Base-by-base conservation (phyloP, 2,329 filamentous ascomycete genomes). In the Aphanocladium album region DNA sequence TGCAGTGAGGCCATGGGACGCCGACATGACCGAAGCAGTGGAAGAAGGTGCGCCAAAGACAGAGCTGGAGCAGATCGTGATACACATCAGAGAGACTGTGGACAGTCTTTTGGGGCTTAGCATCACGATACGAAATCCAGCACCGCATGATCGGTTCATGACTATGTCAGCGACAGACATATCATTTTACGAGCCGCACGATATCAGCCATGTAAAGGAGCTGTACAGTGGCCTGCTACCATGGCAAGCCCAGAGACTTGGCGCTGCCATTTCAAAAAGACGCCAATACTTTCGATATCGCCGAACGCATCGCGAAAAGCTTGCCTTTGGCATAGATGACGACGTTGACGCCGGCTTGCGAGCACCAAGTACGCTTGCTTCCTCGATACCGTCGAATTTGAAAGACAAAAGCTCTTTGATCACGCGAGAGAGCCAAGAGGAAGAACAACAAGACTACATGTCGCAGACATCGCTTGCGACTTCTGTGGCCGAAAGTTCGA, bases 201-300 rank as follows among this genome's bases (percentile, higher is more conserved):
- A 76, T 37, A 66, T 67, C 21, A 59, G 63, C 2, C 66, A 75
- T 51, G 73, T 75, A 0, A 61, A 60, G 2, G 57, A 68, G 1
- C 76, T 74, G 47, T 76, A 71, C 41, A 68, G 68, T 0, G 60
- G 60, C 0, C 61, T 68, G 1, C 60, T 63, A 0, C 1, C 57
- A 0, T 3, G 12, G 0, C 19, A 76, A 0, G 47, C 70, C 0
- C 46, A 64, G 2, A 65, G 69, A 1, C 61, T 79, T 0, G 73
- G 73, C 0, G 66, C 60, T 33, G 74, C 69, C 0, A 75, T 76
- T 17, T 71, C 75, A 1, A 63, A 65, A 12, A 67, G 72, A 4
- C 68, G 72, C 5, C 71, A 73, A 5, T 73, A 74, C 43, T 69
- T 79, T 21, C 71, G 69, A 19, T 77, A 76, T 41, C 68, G 73